Evolutionary conservation across 2,329 filamentous ascomycete genomes (phyloP).

Genomic region (Plectosphaerella cucumerina): DNA sequence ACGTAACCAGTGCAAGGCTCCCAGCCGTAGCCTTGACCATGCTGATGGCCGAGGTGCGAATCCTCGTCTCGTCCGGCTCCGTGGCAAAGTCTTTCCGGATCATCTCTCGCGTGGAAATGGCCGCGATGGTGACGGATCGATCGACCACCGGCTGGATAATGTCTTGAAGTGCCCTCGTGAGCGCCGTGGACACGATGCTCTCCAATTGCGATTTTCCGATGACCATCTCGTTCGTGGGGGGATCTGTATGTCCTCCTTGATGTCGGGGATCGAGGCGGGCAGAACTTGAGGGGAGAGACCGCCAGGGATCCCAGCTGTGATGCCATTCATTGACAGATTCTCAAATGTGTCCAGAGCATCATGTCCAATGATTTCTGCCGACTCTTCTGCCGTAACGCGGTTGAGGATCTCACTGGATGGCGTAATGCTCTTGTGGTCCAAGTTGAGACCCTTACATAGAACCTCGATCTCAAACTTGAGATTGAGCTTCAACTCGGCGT

Average conservation of each 20-base stretch:
- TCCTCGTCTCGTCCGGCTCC: constrained; percentile 82
- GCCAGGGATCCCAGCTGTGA: constrained; percentile 63
- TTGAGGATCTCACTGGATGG: constrained; percentile 83
- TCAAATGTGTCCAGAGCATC: constrained; percentile 80
- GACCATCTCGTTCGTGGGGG: constrained; percentile 79
- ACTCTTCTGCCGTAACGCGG: constrained; percentile 58
- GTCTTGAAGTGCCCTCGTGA: constrained; percentile 86
- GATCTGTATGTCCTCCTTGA: constrained; percentile 73
- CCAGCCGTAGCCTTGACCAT: constrained; percentile 95
- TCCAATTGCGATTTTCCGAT: constrained; percentile 64
- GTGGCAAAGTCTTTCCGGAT: constrained; percentile 95
- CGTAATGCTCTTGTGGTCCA: constrained; percentile 91
- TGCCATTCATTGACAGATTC: constrained; percentile 71
- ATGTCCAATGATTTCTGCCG: constrained; percentile 53
- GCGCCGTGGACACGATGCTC: constrained; percentile 78
- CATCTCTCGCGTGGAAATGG: constrained; percentile 92
- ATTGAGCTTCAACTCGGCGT: constrained; percentile 90
- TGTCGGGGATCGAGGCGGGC: constrained; percentile 76
- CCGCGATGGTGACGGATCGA: constrained; percentile 93
- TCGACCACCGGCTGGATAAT: constrained; percentile 98
- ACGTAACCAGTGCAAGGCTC: constrained; percentile 93
- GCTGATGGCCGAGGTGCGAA: constrained; percentile 81
- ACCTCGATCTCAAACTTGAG: constrained; percentile 99
- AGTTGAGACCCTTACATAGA: constrained; percentile 82
- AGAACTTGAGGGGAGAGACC: constrained; percentile 76